Evolutionary conservation across 345 rosid genomes (phyloP).

Genomic region (Schrenkiella parvula): DNA sequence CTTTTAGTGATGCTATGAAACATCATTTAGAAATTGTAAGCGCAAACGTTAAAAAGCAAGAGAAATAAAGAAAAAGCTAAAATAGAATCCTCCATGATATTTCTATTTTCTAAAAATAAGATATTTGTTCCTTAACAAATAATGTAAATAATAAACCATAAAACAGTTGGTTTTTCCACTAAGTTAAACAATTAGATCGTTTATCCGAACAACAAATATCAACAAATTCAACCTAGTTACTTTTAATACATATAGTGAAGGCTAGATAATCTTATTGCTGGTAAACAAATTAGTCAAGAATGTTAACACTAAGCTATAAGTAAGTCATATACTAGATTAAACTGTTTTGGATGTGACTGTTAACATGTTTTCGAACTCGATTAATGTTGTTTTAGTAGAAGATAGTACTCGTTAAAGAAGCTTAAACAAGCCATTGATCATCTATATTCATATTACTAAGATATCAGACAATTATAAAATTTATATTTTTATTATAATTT

Average conservation of each 20-base stretch:
- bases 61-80: neutral
- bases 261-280: neutral
- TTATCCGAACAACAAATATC: neutral
- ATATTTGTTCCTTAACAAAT: neutral
- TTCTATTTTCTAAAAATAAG: neutral
- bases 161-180: neutral
- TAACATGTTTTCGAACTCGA: neutral
- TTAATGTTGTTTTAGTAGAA: neutral
- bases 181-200: neutral
- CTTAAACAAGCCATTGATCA: neutral
- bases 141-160: neutral
- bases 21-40: neutral
- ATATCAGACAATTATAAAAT: neutral
- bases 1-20: neutral
- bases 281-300: neutral
- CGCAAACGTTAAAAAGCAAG: neutral
- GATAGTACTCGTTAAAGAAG: neutral
- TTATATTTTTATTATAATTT: neutral
- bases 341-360: neutral
- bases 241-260: neutral
- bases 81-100: neutral
- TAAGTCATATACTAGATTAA: neutral
- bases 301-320: neutral
- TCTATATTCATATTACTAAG: neutral
- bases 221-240: neutral